Evolutionary conservation across 1,139 yeast genomes (phyloP), one percentile per base, ranked within the genome.

Genomic region (Candida sp.): DNA sequence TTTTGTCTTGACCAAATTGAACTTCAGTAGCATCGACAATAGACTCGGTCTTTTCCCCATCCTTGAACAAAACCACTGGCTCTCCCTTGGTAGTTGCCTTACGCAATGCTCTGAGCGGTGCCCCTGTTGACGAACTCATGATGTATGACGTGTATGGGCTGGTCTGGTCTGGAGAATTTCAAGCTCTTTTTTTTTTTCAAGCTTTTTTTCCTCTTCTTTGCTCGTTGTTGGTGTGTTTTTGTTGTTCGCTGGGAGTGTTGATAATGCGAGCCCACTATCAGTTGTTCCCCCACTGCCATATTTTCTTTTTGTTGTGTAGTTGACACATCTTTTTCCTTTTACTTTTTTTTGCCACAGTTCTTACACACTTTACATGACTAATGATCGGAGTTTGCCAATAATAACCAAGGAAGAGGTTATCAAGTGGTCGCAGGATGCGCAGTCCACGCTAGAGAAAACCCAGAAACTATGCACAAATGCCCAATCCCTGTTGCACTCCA

Each of bases 1-100:
- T 59, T 4, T 51, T 55, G 43, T 58, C 55, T 40, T 53, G 57
- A 30, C 72, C 78, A 42, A 77, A 63, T 49, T 63, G 63, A 34
- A 73, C 75, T 48, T 67, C 63, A 7, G 70, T 64, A 42, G 81
- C 81, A 5, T 71, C 73, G 48, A 66, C 66, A 44, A 77, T 72
- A 27, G 67, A 62, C 7, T 60, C 56, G 30, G 54, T 53, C 11
- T 54, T 41, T 17, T 56, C 57, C 30, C 59, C 58, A 31, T 58
- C 60, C n/a, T 54, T 57, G 40, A 56, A 55, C 37, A 75, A 62
- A 42, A 50, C 58, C 32, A 77, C 59, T 7, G 72, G 64, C 42
- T 58, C 62, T 5, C 59, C 55, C 34, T 58, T 58, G 17, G 62
- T 59, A 5, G 73, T 65, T 32, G 73, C 65, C 41, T 55, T 63